These are phyloP conservation scores for Parietaria judaica DNA, from an alignment of 306 rosid species.

Conservation along the genomic window DNA sequence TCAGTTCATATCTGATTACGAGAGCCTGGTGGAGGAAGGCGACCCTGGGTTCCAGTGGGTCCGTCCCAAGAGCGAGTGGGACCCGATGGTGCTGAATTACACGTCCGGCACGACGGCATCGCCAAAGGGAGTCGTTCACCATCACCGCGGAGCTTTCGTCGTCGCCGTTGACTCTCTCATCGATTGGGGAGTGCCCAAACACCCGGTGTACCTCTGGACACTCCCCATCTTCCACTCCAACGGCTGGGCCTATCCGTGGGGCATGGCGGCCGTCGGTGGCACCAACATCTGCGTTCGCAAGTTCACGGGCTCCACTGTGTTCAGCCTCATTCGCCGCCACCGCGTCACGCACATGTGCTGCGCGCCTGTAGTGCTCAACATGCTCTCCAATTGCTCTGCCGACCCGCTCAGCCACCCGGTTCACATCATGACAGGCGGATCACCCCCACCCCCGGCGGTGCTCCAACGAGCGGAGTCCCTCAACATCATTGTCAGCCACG, in stretches of 20 bases:
- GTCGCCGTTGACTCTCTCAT: neutral
- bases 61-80: neutral
- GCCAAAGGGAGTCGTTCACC: constrained; percentile 1
- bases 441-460: constrained; percentile 5
- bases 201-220: neutral
- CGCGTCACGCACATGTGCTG: constrained; percentile 4
- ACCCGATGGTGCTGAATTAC: neutral
- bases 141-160: neutral
- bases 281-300: constrained; percentile 5
- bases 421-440: neutral
- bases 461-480: constrained; percentile 3
- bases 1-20: neutral
- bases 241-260: constrained; percentile 2
- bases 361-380: constrained; percentile 7
- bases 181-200: constrained; percentile 5
- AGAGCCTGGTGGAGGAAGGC: neutral
- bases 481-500: neutral
- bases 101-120: constrained; percentile 6
- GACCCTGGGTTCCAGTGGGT: constrained; percentile 3
- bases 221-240: constrained; percentile 8
- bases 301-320: neutral
- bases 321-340: neutral
- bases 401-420: neutral
- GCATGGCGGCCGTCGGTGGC: constrained; percentile 3
- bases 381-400: neutral